Percentiles rank a stretch among this genome's conserved stretches.
These are phyloP conservation scores for Phoenix dactylifera DNA, from an alignment of 176 grass and related monocot genomes.

Conservation along the genomic window DNA sequence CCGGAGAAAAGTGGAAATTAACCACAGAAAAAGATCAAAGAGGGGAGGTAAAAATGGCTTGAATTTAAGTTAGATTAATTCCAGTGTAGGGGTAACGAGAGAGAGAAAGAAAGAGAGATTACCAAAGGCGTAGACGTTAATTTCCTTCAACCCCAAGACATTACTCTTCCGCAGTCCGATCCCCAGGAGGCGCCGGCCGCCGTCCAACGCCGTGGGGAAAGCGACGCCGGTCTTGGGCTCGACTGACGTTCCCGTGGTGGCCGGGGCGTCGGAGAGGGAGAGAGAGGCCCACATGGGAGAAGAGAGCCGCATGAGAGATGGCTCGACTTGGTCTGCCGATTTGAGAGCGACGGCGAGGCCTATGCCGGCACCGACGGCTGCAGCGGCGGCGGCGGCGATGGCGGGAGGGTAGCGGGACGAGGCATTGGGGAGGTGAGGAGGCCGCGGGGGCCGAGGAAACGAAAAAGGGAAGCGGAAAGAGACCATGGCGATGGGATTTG, in stretches of 20 bases:
- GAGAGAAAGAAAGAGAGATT: conserved; percentile 9
- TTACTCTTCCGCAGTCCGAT: conserved; percentile 61
- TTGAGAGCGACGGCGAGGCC: conserved; percentile 27
- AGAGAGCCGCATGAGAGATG: conserved; percentile 15
- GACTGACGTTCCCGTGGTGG: conserved; percentile 9
- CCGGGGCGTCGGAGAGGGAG: conserved; percentile 38
- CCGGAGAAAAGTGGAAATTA: too few relatives aligned
- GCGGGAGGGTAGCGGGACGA: background rate
- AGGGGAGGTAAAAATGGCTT: background rate
- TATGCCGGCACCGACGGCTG: conserved; percentile 13
- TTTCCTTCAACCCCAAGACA: conserved; percentile 71
- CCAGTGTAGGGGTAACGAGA: background rate
- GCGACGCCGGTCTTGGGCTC: conserved; percentile 47
- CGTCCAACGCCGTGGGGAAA: conserved; percentile 40
- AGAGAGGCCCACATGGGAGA: conserved; percentile 58
- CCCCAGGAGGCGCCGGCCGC: conserved; percentile 48
- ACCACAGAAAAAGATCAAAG: background rate
- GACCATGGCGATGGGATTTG: conserved; percentile 1
- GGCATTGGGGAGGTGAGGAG: conserved; percentile 16
- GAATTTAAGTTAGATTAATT: background rate
- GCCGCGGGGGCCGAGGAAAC: conserved; percentile 17
- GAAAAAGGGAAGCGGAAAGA: conserved; percentile 15
- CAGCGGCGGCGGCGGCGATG: conserved; percentile 32
- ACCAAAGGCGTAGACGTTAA: conserved; percentile 87
- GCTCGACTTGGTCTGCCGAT: conserved; percentile 14